Evolutionary conservation across 495 filamentous ascomycete species (phyloP).

Genomic region (Lasiosphaeria miniovina): DNA sequence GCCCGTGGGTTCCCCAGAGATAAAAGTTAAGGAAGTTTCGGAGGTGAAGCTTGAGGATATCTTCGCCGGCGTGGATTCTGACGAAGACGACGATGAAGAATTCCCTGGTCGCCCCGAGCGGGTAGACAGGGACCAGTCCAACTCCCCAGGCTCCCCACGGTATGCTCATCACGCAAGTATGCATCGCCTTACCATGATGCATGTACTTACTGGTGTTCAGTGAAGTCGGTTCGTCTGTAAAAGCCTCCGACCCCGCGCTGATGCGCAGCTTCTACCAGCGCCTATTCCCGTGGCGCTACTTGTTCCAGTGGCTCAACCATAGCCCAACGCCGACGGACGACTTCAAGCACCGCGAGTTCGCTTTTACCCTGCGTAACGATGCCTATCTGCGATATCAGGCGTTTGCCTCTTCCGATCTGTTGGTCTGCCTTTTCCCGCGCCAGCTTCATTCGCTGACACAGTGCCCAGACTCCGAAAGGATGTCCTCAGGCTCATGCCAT

Average conservation of each 20-base stretch:
- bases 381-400: conserved; percentile 91
- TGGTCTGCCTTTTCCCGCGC: conserved; percentile 28
- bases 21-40: conserved; percentile 18
- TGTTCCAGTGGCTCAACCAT: conserved; percentile 99
- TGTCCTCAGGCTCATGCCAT: conserved; percentile 77
- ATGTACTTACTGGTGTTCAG: conserved; percentile 21
- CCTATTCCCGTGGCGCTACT: conserved; percentile 89
- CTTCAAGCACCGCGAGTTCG: conserved; percentile 91
- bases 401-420: conserved; percentile 82
- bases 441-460: background rate
- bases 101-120: conserved; percentile 53
- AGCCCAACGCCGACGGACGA: conserved; percentile 79
- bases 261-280: conserved; percentile 93
- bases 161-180: conserved; percentile 16
- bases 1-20: background rate
- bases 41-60: conserved; percentile 76
- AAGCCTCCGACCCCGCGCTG: conserved; percentile 68
- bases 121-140: conserved; percentile 24
- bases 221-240: conserved; percentile 13
- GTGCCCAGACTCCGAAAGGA: conserved; percentile 77
- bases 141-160: conserved; percentile 32
- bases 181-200: background rate
- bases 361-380: conserved; percentile 85
- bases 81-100: conserved; percentile 70
- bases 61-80: conserved; percentile 74